A percentile compares a stretch with the other conserved stretches of the same genome.
Evolutionary conservation across 1,284 basidiomycete genomes (phyloP).

Genomic region (Porogramme epimiltina): DNA sequence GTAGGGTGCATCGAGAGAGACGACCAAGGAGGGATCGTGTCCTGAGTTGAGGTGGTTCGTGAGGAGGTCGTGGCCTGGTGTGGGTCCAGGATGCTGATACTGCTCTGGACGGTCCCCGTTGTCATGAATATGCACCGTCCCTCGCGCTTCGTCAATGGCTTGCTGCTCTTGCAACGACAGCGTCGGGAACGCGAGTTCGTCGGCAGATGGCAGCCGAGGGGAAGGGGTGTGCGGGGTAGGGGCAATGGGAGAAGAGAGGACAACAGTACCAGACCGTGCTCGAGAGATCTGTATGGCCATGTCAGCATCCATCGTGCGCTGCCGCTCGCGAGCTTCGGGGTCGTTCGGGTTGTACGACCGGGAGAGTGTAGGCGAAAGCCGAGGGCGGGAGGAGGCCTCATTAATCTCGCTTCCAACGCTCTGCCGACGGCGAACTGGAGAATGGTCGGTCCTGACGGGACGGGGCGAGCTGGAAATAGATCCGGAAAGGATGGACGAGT

Average conservation of each 20-base stretch:
- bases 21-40: conserved; percentile 53
- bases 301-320: conserved; percentile 84
- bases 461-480: conserved; percentile 43
- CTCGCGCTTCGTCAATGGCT: conserved; percentile 45
- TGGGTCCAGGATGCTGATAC: conserved; percentile 30
- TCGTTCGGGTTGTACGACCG: conserved; percentile 69
- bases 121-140: conserved; percentile 17
- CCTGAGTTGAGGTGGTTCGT: conserved; percentile 41
- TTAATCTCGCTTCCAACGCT: conserved; percentile 44
- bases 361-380: conserved; percentile 64
- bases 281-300: conserved; percentile 82
- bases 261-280: conserved; percentile 68
- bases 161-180: conserved; percentile 49
- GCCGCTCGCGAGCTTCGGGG: conserved; percentile 72
- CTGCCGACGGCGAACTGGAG: conserved; percentile 37
- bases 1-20: conserved; percentile 30
- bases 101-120: conserved; percentile 20
- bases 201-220: conserved; percentile 19
- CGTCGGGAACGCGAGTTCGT: conserved; percentile 34
- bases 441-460: conserved; percentile 39
- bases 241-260: conserved; percentile 29
- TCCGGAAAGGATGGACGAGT: conserved; percentile 28
- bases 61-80: conserved; percentile 29
- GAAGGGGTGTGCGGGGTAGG: conserved; percentile 25
- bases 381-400: conserved; percentile 44